Conservation (phyloP, 2,329 filamentous ascomycete species). For the Clarireedia homoeocarpa region DNA sequence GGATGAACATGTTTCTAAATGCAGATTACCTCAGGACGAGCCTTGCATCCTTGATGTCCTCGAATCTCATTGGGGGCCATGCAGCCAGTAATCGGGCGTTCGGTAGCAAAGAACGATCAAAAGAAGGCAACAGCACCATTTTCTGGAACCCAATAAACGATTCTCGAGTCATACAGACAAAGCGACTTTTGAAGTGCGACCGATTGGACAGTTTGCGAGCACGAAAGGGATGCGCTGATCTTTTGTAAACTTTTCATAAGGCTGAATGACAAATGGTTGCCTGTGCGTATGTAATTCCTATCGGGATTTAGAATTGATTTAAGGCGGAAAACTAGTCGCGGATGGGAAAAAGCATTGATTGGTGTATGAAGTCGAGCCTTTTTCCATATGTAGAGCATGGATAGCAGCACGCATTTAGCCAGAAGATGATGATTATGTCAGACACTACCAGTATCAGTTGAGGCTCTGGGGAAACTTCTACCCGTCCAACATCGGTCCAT, state of each 20-base stretch:
- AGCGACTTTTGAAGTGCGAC: background rate
- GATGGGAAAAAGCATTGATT: background rate
- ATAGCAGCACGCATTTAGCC: background rate
- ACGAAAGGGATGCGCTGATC: background rate
- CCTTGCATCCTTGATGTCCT: background rate
- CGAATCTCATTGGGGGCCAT: constrained; percentile 4
- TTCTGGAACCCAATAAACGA: background rate
- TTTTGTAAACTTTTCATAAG: background rate
- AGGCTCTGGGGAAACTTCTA: background rate
- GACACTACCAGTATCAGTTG: background rate
- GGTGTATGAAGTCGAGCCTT: background rate
- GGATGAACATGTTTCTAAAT: background rate
- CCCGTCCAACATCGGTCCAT: background rate
- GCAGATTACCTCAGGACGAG: background rate
- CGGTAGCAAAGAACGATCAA: background rate
- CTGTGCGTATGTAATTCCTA: background rate
- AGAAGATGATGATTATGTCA: constrained; percentile 1
- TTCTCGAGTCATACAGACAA: background rate
- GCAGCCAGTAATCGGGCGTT: background rate
- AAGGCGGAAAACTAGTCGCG: background rate
- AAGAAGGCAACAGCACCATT: background rate
- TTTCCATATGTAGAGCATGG: too few relatives aligned
- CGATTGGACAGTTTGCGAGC: constrained; percentile 4
- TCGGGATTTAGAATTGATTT: background rate
- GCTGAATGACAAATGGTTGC: background rate